These are phyloP conservation scores for Zarea fungicola DNA, from an alignment of 2,329 filamentous ascomycete genomes.

Conservation along the genomic window DNA sequence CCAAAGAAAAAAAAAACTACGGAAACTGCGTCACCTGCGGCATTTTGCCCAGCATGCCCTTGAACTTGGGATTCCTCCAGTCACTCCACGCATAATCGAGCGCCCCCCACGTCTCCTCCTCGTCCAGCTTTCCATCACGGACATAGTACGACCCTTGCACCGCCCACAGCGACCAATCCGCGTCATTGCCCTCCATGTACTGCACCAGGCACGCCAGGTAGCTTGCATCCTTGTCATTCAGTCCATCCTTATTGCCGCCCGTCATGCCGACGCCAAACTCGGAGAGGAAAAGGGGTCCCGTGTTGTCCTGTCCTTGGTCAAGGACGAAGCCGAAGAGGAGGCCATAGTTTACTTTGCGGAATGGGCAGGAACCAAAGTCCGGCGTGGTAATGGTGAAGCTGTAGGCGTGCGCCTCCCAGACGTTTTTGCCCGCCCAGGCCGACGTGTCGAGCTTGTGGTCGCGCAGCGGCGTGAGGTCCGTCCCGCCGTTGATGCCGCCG, in stretches of 20 bases:
- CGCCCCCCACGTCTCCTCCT: slow-evolving; percentile 49
- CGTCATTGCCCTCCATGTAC: slow-evolving; percentile 51
- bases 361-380: slow-evolving; percentile 37
- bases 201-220: slow-evolving; percentile 49
- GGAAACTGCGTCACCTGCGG: slow-evolving; percentile 33
- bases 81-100: slow-evolving; percentile 37
- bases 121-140: slow-evolving; percentile 42
- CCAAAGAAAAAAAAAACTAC: too few relatives aligned
- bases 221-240: slow-evolving; percentile 37
- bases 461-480: slow-evolving; percentile 44
- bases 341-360: slow-evolving; percentile 40
- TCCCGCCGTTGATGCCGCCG: slow-evolving; percentile 48
- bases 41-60: slow-evolving; percentile 32
- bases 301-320: slow-evolving; percentile 39
- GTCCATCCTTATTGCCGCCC: slow-evolving; percentile 37
- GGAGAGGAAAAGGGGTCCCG: slow-evolving; percentile 51
- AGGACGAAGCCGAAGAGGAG: slow-evolving; percentile 47
- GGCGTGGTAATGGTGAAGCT: slow-evolving; percentile 47
- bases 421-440: slow-evolving; percentile 45
- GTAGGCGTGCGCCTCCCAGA: slow-evolving; percentile 58
- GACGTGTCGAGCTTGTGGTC: slow-evolving; percentile 36
- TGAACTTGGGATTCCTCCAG: slow-evolving; percentile 34
- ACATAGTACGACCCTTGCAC: slow-evolving; percentile 56
- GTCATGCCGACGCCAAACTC: slow-evolving; percentile 53
- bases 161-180: slow-evolving; percentile 56